Base-by-base conservation (phyloP, 2,329 filamentous ascomycete genomes). In the Ascochyta rabiei region DNA sequence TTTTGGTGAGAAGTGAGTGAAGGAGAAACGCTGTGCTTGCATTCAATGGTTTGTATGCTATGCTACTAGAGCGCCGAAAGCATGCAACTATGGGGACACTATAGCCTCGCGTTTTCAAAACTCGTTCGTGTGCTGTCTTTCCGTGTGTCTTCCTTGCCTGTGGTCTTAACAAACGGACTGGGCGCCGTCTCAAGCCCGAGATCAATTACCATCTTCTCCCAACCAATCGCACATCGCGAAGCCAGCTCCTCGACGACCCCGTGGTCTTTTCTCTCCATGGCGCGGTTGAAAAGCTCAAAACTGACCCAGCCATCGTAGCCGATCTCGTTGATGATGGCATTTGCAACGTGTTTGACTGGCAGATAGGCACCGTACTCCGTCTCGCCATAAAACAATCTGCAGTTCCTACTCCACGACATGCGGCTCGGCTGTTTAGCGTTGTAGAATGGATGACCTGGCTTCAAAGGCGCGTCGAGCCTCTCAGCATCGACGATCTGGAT, bases 361-460 rank as follows among this genome's bases (percentile, higher is more conserved):
- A 93, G 75, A 66, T 91, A 91, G 0, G 83, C 89, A 0, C 87
- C 87, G 2, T 79, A 74, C 2, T 85, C 75, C 68, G 81, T 74
- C 69, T 88, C 77, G 62, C 89, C 86, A 57, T 88, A 85, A 67
- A 89, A 91, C 3, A 89, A 72, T 16, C 90, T 79, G 59, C 87
- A 89, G 69, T 92, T 92, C 16, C 90, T 77, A 33, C 84, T 90
- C 90, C 90, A 93, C 66, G 83, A 90, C 90, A 93, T 93, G 3
- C 87, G 77, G 2, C 83, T 68, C 15, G 81, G 82, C 71, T 89
- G 87, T 4, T 78, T 80, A 0, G 80, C 71, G 8, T 83, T 76
- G 74, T 88, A 82, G 64, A 84, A 88, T 6, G 77, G 70, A 68
- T 90, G 87, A 1, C 79, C 80, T 18, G 79, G 68, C 2, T 81